Evolutionary conservation across 306 rosid species (phyloP).

Genomic region (Corylus heterophylla): DNA sequence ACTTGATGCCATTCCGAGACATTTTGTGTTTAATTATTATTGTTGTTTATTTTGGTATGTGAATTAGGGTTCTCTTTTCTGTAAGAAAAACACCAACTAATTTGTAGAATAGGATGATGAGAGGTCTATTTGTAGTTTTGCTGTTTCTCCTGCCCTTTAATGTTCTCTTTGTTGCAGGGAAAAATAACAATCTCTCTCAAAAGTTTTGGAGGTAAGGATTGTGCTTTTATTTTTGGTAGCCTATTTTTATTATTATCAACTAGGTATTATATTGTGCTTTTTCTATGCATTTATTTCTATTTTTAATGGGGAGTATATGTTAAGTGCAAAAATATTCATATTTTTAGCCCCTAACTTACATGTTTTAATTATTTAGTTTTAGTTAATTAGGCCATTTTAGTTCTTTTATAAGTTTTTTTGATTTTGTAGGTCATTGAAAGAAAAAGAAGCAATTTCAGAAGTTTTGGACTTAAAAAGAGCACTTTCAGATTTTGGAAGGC

Average conservation of each 20-base stretch:
- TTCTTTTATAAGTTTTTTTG: too few species aligned
- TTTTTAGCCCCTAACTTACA: too few species aligned
- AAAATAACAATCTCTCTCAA: conserved; percentile 74
- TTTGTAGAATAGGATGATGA: background rate
- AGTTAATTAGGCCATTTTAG: too few species aligned
- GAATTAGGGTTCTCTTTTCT: background rate
- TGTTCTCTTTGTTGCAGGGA: conserved; percentile 48
- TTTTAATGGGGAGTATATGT: background rate
- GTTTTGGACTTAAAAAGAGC: too few species aligned
- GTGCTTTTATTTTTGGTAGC: background rate
- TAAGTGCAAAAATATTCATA: too few species aligned
- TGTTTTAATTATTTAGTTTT: too few species aligned
- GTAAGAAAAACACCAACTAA: background rate
- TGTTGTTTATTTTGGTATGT: too few species aligned
- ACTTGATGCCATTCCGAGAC: background rate
- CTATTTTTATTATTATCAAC: background rate
- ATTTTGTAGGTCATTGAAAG: too few species aligned
- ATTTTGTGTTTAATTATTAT: background rate
- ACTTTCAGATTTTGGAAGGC: too few species aligned
- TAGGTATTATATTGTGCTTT: conserved; percentile 53
- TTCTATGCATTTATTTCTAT: background rate
- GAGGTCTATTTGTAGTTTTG: background rate
- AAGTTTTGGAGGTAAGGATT: conserved; percentile 82
- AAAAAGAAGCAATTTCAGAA: too few species aligned
- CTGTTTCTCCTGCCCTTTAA: background rate